Evolutionary conservation across 495 filamentous ascomycete genomes (phyloP), one percentile per base, ranked within the genome.

Genomic region (Talaromyces trachyspermus): DNA sequence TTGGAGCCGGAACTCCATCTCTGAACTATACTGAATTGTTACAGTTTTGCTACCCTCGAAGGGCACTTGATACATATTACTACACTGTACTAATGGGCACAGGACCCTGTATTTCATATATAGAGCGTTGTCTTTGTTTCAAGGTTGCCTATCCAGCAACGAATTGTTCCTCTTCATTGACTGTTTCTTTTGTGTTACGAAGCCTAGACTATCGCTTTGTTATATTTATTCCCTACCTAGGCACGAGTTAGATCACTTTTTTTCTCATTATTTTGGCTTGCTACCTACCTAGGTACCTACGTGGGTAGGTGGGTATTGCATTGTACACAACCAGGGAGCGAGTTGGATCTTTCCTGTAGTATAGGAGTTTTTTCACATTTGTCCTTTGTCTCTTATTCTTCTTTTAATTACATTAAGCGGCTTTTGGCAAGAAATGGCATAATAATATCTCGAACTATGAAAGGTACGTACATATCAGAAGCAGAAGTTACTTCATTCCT

Each of bases 1-100:
- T 17, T 26, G 39, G 39, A 42, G 39, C 39, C 12, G 39, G 39
- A 26, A 42, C 39, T 42, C 39, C 39, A 26, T 17, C 11, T 42
- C 23, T 26, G 19, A 11, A 42, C 17, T 42, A 7, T 11, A 42
- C n/a, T n/a, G n/a, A n/a, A n/a, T n/a, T n/a, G n/a, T n/a, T n/a
- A n/a, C n/a, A n/a, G n/a, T n/a, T n/a, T n/a, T 38, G 35, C 18
- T 22, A 23, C 22, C 39, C 39, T 42, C 12, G 39, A 42, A 26
- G 39, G 39, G 39, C 27, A 30, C 27, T 30, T 12, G 27, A 30
- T 7, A 12, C 27, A 30, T 30, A 7, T 30, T n/a, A n/a, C n/a
- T n/a, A n/a, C n/a, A n/a, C n/a, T n/a, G n/a, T n/a, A n/a, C n/a
- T n/a, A n/a, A n/a, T n/a, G n/a, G n/a, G n/a, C n/a, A n/a, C n/a